These are phyloP conservation scores for Sarcodon aspratus DNA, from an alignment of 768 basidiomycete genomes.

Conservation along the genomic window DNA sequence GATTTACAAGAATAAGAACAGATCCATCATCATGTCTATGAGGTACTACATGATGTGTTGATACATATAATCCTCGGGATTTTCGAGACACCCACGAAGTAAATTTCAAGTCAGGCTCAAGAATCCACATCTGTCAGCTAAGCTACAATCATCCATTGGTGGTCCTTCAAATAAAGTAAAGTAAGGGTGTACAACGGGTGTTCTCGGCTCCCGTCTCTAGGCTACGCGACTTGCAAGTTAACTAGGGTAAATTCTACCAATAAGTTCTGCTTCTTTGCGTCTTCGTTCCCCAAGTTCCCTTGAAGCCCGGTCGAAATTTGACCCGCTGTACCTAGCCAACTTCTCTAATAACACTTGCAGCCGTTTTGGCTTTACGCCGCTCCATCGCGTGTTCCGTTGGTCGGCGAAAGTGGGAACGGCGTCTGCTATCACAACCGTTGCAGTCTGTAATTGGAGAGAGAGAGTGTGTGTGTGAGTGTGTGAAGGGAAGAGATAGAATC, in stretches of 20 bases:
- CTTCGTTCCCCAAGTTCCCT: constrained; percentile 63
- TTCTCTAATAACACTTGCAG: constrained; percentile 72
- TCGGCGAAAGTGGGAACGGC: constrained; percentile 73
- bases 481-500: too few species aligned
- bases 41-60: too few species aligned
- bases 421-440: constrained; percentile 61
- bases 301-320: constrained; percentile 44
- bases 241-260: constrained; percentile 64
- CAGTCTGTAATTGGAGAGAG: constrained; percentile 33
- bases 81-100: too few species aligned
- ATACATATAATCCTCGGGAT: too few species aligned
- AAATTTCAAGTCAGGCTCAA: too few species aligned
- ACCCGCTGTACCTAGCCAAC: constrained; percentile 54
- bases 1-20: too few species aligned
- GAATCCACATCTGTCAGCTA: too few species aligned
- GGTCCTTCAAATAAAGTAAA: background rate
- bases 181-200: background rate
- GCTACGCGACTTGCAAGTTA: constrained; percentile 48
- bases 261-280: constrained; percentile 66
- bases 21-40: too few species aligned
- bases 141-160: background rate
- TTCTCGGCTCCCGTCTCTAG: constrained; percentile 15
- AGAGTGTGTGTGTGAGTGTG: too few species aligned
- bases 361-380: constrained; percentile 55
- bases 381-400: constrained; percentile 61